Conservation (phyloP, 345 rosid species). For the Sisymbrium altissimum region DNA sequence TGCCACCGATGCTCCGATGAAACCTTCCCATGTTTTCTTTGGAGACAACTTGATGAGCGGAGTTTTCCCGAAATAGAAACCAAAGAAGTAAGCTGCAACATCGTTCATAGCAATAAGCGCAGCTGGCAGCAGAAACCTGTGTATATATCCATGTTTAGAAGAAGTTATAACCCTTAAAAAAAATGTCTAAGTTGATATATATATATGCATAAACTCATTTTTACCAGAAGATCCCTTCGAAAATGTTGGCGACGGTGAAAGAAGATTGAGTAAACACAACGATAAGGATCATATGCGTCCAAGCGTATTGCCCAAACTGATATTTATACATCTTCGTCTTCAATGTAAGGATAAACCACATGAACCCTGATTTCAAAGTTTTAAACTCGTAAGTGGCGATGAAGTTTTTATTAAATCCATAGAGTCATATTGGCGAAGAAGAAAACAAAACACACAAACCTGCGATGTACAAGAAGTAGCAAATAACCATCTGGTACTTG, state of each 20-base stretch:
- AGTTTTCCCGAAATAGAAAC: conserved; percentile 93
- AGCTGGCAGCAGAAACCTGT: conserved; percentile 96
- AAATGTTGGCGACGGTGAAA: conserved; percentile 86
- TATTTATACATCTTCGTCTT: conserved; percentile 97
- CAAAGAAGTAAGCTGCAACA: conserved; percentile 76
- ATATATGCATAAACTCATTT: neutral
- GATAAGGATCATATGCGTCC: conserved; percentile 98
- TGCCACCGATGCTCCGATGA: conserved; percentile 86
- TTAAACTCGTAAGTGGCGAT: neutral
- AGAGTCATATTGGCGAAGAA: neutral
- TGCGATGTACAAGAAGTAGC: conserved; percentile 85
- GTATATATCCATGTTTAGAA: neutral
- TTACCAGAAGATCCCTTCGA: conserved; percentile 97
- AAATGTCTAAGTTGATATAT: neutral
- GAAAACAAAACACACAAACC: conserved; percentile 57
- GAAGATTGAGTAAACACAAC: conserved; percentile 92
- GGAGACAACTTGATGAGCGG: conserved; percentile 91
- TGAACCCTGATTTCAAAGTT: conserved; percentile 52
- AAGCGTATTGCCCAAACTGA: conserved; percentile 97
- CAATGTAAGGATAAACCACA: conserved; percentile 94
- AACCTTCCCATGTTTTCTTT: conserved; percentile 99
- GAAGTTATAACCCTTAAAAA: too few species aligned
- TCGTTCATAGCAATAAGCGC: conserved; percentile 88
- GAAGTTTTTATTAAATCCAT: neutral
- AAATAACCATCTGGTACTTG: conserved; percentile 88